Percentiles rank a stretch among this genome's conserved stretches.
phyloP scores from a whole-genome alignment of 306 rosid species.

The Prunus kanzakura region DNA sequence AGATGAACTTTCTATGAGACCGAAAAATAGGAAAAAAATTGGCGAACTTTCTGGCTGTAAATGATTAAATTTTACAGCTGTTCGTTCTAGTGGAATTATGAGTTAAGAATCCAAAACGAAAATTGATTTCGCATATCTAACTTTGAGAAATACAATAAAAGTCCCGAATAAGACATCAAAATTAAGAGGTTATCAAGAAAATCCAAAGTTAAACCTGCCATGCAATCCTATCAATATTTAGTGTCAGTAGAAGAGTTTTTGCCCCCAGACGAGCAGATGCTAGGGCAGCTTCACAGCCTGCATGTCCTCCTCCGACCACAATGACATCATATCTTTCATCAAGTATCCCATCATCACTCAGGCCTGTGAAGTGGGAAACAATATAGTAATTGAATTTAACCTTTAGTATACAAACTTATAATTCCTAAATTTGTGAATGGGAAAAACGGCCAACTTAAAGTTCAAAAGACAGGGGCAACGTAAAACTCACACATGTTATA shows the following conservation, averaged over 20 bases:
- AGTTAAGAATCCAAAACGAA: neutral
- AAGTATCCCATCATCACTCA: slow-evolving; percentile 31
- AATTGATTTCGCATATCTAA: neutral
- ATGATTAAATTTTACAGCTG: neutral
- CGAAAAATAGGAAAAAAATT: neutral
- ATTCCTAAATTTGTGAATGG: neutral
- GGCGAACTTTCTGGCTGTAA: neutral
- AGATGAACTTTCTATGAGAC: neutral
- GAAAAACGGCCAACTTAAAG: neutral
- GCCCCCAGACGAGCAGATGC: slow-evolving; percentile 92
- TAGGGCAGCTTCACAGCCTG: slow-evolving; percentile 93
- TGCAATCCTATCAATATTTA: slow-evolving; percentile 88
- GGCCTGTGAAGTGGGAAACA: slow-evolving; percentile 32
- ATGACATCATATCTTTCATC: slow-evolving; percentile 86
- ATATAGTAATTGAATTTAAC: neutral
- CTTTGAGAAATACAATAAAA: neutral
- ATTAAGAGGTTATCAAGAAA: neutral
- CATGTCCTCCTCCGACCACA: slow-evolving; percentile 99
- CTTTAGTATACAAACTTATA: neutral
- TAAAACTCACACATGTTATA: neutral
- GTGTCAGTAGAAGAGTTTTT: slow-evolving; percentile 86
- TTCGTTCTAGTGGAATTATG: neutral
- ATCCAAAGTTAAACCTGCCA: slow-evolving; percentile 69
- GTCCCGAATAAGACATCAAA: neutral
- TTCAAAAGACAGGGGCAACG: neutral